phyloP scores from a whole-genome alignment of 2,329 filamentous ascomycete species.

The Aureobasidium musti region DNA sequence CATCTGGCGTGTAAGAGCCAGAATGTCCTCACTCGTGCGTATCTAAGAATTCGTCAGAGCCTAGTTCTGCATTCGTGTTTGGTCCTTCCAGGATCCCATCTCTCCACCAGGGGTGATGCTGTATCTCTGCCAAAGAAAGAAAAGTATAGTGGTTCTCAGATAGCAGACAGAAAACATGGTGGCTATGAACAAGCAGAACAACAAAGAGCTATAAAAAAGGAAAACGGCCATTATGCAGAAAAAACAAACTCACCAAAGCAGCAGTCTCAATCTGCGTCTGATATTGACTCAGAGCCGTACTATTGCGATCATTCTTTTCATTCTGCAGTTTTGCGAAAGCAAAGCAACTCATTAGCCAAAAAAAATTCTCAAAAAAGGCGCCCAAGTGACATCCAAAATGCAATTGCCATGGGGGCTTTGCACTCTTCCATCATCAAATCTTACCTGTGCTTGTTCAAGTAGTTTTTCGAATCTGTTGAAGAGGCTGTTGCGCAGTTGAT shows the following conservation, averaged over 20 bases:
- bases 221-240: background rate
- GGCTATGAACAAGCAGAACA: background rate
- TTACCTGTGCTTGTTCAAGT: slow-evolving; percentile 55
- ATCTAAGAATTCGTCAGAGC: slow-evolving; percentile 47
- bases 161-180: background rate
- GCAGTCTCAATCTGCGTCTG: slow-evolving; percentile 62
- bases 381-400: no score
- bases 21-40: slow-evolving; percentile 62
- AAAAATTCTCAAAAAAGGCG: no score
- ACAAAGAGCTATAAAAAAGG: background rate
- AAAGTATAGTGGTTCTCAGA: background rate
- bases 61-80: background rate
- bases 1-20: slow-evolving; percentile 61
- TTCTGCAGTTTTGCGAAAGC: slow-evolving; percentile 47
- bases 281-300: slow-evolving; percentile 59
- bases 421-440: background rate
- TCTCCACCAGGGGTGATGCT: background rate
- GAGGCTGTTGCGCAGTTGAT: slow-evolving; percentile 45
- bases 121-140: background rate
- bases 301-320: slow-evolving; percentile 55
- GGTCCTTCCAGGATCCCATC: no score
- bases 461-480: slow-evolving; percentile 59
- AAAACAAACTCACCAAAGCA: slow-evolving; percentile 52
- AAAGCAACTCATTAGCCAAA: background rate
- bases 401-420: no score